phyloP scores from a whole-genome alignment of 164 flowering plant species.

The Aristolochia contorta region DNA sequence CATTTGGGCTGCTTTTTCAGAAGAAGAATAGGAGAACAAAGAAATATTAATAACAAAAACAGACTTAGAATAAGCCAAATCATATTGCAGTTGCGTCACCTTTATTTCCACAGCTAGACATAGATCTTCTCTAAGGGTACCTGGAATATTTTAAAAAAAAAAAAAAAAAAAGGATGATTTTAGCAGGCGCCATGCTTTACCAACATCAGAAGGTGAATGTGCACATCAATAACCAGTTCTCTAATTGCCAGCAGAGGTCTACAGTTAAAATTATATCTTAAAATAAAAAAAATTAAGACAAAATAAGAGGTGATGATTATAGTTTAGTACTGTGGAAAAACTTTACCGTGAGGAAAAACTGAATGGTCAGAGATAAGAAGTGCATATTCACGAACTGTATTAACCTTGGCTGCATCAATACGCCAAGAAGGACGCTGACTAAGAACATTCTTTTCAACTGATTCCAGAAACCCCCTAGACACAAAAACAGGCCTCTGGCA shows the following conservation, averaged over 20 bases:
- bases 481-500: slow-evolving; percentile 52
- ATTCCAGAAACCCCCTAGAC: slow-evolving; percentile 61
- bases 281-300: no score
- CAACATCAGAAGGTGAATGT: background rate
- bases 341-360: slow-evolving; percentile 50
- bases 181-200: background rate
- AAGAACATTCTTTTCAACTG: slow-evolving; percentile 42
- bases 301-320: no score
- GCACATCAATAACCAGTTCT: no score
- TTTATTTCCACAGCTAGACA: slow-evolving; percentile 4
- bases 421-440: slow-evolving; percentile 71
- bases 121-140: background rate
- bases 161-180: background rate
- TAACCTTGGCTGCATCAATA: slow-evolving; percentile 59
- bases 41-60: background rate
- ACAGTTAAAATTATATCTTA: no score
- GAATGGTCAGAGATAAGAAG: slow-evolving; percentile 87
- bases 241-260: no score
- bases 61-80: background rate
- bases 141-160: background rate
- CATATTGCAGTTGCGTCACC: background rate
- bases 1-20: slow-evolving; percentile 70
- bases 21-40: slow-evolving; percentile 1
- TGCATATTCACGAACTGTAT: slow-evolving; percentile 43
- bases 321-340: background rate